phyloP scores from a whole-genome alignment of 768 basidiomycete species.

The Infundibulicybe gibba region DNA sequence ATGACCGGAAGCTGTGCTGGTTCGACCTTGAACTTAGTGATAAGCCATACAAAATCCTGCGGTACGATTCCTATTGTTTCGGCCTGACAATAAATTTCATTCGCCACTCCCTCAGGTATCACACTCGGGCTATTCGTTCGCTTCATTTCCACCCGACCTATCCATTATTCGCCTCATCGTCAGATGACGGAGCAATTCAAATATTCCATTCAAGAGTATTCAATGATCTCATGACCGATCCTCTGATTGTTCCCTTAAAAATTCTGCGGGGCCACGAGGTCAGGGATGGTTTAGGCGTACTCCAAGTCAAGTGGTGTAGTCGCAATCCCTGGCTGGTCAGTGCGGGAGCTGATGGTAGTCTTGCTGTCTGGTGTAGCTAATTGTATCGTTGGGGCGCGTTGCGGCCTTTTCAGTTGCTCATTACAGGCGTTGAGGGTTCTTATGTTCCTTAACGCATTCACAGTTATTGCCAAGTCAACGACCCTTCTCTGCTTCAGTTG shows the following conservation, averaged over 20 bases:
- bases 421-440: neutral
- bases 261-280: slow-evolving; percentile 91
- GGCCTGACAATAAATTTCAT: slow-evolving; percentile 7
- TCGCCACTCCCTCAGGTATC: slow-evolving; percentile 58
- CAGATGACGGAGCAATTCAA: slow-evolving; percentile 96
- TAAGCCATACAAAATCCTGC: slow-evolving; percentile 94
- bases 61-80: slow-evolving; percentile 43
- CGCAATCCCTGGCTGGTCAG: slow-evolving; percentile 92
- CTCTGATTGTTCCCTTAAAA: slow-evolving; percentile 95
- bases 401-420: slow-evolving; percentile 2
- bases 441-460: neutral
- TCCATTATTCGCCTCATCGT: slow-evolving; percentile 94
- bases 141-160: slow-evolving; percentile 92
- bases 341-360: slow-evolving; percentile 88
- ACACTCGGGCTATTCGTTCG: slow-evolving; percentile 89
- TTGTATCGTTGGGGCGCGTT: slow-evolving; percentile 3
- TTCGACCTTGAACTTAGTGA: slow-evolving; percentile 96
- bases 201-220: slow-evolving; percentile 95
- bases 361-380: slow-evolving; percentile 85
- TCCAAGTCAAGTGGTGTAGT: slow-evolving; percentile 87
- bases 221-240: slow-evolving; percentile 94
- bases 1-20: slow-evolving; percentile 98
- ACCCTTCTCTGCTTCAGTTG: too few relatives aligned
- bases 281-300: slow-evolving; percentile 83
- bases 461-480: too few relatives aligned